Evolutionary conservation across 2,329 filamentous ascomycete genomes (phyloP).

Genomic region (Epichloe elymi): DNA sequence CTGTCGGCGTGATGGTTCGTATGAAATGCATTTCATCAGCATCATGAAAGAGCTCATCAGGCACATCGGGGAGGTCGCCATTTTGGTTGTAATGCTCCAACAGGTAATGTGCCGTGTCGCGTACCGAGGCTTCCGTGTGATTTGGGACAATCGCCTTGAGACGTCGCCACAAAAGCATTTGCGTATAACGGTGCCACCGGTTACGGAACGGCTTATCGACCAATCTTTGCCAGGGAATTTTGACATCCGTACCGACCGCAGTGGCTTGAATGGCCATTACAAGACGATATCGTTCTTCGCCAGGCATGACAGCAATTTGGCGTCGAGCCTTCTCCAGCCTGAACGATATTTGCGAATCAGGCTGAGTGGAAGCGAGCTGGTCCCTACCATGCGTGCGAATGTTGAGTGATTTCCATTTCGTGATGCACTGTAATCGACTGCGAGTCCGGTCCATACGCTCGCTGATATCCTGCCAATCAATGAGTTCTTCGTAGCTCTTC

Average conservation of each 20-base stretch:
- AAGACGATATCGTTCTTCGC: conserved; percentile 31
- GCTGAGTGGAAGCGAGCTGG: conserved; percentile 18
- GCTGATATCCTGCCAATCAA: conserved; percentile 55
- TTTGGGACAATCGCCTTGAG: conserved; percentile 22
- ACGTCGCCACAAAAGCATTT: conserved; percentile 27
- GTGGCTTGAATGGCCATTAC: conserved; percentile 29
- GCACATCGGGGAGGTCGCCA: conserved; percentile 21
- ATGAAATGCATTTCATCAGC: conserved; percentile 21
- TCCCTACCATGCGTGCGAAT: conserved; percentile 21
- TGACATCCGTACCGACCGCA: conserved; percentile 26
- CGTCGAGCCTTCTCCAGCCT: conserved; percentile 28
- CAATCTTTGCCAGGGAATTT: conserved; percentile 37
- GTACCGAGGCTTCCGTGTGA: conserved; percentile 17
- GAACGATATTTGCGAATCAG: conserved; percentile 26
- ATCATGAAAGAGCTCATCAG: conserved; percentile 17
- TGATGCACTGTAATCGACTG: conserved; percentile 52
- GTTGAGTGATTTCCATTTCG: conserved; percentile 48
- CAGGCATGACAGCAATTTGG: conserved; percentile 28
- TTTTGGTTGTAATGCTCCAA: conserved; percentile 21
- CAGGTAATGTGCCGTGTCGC: conserved; percentile 23
- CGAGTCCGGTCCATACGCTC: conserved; percentile 47
- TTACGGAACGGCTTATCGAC: conserved; percentile 26
- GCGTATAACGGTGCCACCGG: conserved; percentile 25
- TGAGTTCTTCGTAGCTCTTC: conserved; percentile 35
- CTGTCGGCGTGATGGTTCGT: conserved; percentile 6